Percentiles rank a stretch among this genome's conserved stretches.
phyloP scores from a whole-genome alignment of 1,284 basidiomycete species.

The Cystobasidium sp. region DNA sequence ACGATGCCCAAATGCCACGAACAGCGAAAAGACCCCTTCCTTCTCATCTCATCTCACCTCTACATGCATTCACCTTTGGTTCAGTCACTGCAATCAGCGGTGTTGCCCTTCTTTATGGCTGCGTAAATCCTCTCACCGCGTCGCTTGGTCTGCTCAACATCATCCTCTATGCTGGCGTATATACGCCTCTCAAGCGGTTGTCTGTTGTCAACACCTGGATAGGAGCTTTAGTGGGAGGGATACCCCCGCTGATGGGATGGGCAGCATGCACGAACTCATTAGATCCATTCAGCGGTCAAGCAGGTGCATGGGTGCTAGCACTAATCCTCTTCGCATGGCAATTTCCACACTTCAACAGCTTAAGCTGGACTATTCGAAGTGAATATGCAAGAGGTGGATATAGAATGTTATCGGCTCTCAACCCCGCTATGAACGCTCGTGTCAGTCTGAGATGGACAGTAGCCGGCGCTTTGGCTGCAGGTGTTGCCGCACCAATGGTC shows the following conservation, averaged over 20 bases:
- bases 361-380: constrained; percentile 83
- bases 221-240: constrained; percentile 85
- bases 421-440: constrained; percentile 78
- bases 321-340: constrained; percentile 93
- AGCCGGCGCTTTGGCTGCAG: constrained; percentile 78
- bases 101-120: constrained; percentile 75
- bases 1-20: constrained; percentile 94
- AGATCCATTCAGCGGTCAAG: constrained; percentile 67
- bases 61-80: constrained; percentile 85
- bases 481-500: constrained; percentile 77
- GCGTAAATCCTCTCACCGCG: constrained; percentile 87
- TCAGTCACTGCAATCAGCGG: constrained; percentile 74
- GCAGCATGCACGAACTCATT: constrained; percentile 86
- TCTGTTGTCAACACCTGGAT: constrained; percentile 93
- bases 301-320: constrained; percentile 65
- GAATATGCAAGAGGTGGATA: constrained; percentile 95
- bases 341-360: constrained; percentile 96
- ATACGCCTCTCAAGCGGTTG: constrained; percentile 93
- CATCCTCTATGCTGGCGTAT: constrained; percentile 84
- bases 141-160: constrained; percentile 83
- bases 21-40: constrained; percentile 91
- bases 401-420: constrained; percentile 84
- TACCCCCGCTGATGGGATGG: constrained; percentile 98
- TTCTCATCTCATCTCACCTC: constrained; percentile 74
- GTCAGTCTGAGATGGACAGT: constrained; percentile 84